phyloP scores from a whole-genome alignment of 352 stramenopile genomes.

The Pythium phragmitis region DNA sequence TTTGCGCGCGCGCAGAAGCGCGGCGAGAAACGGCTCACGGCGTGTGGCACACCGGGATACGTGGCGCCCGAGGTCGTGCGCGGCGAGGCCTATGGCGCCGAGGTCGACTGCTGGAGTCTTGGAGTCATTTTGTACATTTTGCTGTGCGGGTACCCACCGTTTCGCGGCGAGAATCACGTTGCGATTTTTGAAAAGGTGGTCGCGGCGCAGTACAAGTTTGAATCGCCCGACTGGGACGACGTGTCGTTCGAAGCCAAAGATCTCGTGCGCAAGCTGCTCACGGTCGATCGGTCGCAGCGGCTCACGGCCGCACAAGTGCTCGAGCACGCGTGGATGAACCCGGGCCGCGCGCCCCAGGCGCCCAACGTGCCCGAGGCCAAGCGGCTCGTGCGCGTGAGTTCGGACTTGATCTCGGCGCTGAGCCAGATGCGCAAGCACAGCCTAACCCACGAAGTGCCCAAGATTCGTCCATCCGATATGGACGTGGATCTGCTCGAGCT shows the following conservation, averaged over 20 bases:
- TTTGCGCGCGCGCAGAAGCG: slow-evolving; percentile 70
- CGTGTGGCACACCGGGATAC: slow-evolving; percentile 88
- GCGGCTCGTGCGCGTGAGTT: slow-evolving; percentile 35
- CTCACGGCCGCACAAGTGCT: slow-evolving; percentile 71
- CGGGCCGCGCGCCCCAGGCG: slow-evolving; percentile 14
- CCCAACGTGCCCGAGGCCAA: slow-evolving; percentile 30
- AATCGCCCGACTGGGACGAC: slow-evolving; percentile 92
- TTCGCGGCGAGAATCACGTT: slow-evolving; percentile 68
- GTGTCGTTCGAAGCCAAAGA: slow-evolving; percentile 94
- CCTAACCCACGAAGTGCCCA: slow-evolving; percentile 60
- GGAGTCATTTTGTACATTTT: slow-evolving; percentile 95
- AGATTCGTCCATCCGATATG: slow-evolving; percentile 76
- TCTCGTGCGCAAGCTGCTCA: slow-evolving; percentile 92
- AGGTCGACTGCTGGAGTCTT: slow-evolving; percentile 94
- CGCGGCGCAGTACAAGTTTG: slow-evolving; percentile 89
- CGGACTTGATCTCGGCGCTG: slow-evolving; percentile 63
- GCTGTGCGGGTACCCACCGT: slow-evolving; percentile 91
- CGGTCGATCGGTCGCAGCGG: slow-evolving; percentile 81
- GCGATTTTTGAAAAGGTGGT: slow-evolving; percentile 75
- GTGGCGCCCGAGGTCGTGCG: slow-evolving; percentile 94
- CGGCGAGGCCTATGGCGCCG: slow-evolving; percentile 79
- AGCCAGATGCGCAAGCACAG: slow-evolving; percentile 79
- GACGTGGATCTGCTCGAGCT: slow-evolving; percentile 63
- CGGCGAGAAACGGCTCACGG: slow-evolving; percentile 50
- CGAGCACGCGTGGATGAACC: slow-evolving; percentile 80